A percentile compares a stretch with the other conserved stretches of the same genome.
Evolutionary conservation across 345 rosid genomes (phyloP).

Genomic region (Heritiera fomes): DNA sequence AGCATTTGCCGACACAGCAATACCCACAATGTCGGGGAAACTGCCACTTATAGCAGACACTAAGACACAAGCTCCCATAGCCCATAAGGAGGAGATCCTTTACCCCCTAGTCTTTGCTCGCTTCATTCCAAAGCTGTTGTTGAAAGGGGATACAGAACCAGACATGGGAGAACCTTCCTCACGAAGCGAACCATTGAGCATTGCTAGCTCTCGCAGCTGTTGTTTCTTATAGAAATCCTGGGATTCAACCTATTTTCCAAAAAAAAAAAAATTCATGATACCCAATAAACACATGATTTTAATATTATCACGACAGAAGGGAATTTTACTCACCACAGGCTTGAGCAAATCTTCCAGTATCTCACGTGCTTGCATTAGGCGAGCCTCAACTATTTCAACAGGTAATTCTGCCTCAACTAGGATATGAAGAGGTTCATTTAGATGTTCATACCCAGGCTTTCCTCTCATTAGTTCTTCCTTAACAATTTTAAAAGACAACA

Average conservation of each 20-base stretch:
- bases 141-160: slow-evolving; percentile 84
- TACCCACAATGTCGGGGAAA: slow-evolving; percentile 25
- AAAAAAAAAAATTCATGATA: background rate
- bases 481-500: slow-evolving; percentile 23
- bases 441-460: slow-evolving; percentile 93
- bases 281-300: background rate
- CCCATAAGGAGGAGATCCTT: slow-evolving; percentile 24
- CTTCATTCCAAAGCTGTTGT: slow-evolving; percentile 88
- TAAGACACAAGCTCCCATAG: slow-evolving; percentile 35
- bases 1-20: slow-evolving; percentile 37
- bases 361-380: slow-evolving; percentile 90
- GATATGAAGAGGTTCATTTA: slow-evolving; percentile 92
- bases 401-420: slow-evolving; percentile 95
- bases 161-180: slow-evolving; percentile 96
- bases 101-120: slow-evolving; percentile 94
- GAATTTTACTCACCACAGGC: slow-evolving; percentile 62
- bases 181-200: slow-evolving; percentile 89
- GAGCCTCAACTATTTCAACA: slow-evolving; percentile 82
- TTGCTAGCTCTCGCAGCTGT: slow-evolving; percentile 89
- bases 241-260: slow-evolving; percentile 70
- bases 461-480: slow-evolving; percentile 98
- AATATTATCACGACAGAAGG: slow-evolving; percentile 1
- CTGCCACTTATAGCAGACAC: slow-evolving; percentile 32
- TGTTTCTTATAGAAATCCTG: slow-evolving; percentile 96
- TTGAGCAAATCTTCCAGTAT: slow-evolving; percentile 89